phyloP scores from a whole-genome alignment of 352 stramenopile genomes.

The Hyaloperonospora brassicae region DNA sequence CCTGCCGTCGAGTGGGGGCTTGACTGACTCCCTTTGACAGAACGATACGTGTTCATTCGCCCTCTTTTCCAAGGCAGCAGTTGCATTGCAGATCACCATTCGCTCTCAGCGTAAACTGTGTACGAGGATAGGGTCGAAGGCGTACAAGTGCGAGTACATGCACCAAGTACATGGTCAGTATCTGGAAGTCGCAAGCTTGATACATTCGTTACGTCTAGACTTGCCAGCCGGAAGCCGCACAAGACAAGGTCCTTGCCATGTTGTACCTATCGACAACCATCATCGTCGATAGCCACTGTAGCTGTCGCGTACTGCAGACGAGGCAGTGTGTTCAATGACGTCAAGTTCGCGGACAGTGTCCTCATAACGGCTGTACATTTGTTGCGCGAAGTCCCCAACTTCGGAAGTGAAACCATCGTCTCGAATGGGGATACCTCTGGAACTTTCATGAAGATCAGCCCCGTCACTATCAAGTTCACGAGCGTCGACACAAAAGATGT shows the following conservation, averaged over 20 bases:
- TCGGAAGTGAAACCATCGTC: constrained; percentile 24
- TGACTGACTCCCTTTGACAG: constrained; percentile 32
- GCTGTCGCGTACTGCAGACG: constrained; percentile 37
- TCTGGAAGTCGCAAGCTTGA: constrained; percentile 26
- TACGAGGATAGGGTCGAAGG: constrained; percentile 25
- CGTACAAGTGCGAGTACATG: constrained; percentile 29
- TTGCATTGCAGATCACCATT: constrained; percentile 22
- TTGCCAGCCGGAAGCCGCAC: constrained; percentile 19
- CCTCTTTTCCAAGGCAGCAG: constrained; percentile 26
- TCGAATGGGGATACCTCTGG: constrained; percentile 21
- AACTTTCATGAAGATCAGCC: constrained; percentile 27
- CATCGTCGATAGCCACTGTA: constrained; percentile 35
- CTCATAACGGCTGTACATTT: constrained; percentile 27
- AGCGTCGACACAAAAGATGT: constrained; percentile 29
- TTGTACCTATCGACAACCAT: constrained; percentile 38
- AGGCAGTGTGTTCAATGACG: constrained; percentile 16
- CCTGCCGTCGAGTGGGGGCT: constrained; percentile 29
- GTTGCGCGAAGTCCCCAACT: constrained; percentile 26
- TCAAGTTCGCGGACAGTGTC: constrained; percentile 28
- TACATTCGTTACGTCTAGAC: constrained; percentile 30
- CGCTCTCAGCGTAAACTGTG: constrained; percentile 15
- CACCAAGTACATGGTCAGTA: constrained; percentile 29
- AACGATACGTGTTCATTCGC: constrained; percentile 29
- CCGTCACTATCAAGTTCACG: constrained; percentile 27
- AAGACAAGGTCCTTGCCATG: constrained; percentile 33